A percentile compares a stretch with the other conserved stretches of the same genome.
Evolutionary conservation across 1,284 basidiomycete genomes (phyloP).

Genomic region (Ganoderma sinense): DNA sequence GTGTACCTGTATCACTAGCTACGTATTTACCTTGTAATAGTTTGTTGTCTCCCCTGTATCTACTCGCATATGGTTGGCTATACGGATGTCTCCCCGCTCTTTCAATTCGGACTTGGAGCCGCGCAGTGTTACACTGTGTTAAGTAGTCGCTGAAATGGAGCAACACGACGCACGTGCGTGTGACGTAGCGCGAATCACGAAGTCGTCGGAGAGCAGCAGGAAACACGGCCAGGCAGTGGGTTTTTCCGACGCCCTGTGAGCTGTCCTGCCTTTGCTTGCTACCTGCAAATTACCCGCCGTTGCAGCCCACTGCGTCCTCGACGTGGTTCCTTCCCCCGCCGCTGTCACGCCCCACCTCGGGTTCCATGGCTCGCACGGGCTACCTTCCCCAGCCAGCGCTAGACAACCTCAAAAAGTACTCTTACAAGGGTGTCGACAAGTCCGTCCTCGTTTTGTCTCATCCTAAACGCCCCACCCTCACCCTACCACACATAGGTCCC

Average conservation of each 20-base stretch:
- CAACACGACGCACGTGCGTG: conserved; percentile 32
- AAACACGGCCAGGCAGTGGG: not conserved
- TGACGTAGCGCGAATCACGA: conserved; percentile 34
- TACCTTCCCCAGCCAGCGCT: conserved; percentile 66
- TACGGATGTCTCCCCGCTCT: too few species aligned
- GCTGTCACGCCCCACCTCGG: conserved; percentile 5
- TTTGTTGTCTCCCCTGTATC: not conserved
- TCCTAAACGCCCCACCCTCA: conserved; percentile 5
- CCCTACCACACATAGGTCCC: conserved; percentile 56
- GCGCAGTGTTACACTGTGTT: too few species aligned
- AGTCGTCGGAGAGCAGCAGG: not conserved
- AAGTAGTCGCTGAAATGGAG: not conserved
- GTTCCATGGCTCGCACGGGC: conserved; percentile 19
- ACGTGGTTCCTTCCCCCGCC: conserved; percentile 4
- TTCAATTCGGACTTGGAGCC: too few species aligned
- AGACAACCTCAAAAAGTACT: conserved; percentile 71
- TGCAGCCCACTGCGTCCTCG: not conserved
- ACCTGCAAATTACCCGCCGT: too few species aligned
- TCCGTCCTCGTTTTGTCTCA: conserved; percentile 43
- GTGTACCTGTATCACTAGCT: not conserved
- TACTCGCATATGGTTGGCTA: too few species aligned
- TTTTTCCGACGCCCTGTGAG: not conserved
- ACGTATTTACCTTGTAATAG: not conserved
- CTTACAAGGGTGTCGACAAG: conserved; percentile 78
- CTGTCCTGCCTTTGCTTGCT: not conserved